These are phyloP conservation scores for Fusarium penzigii DNA, from an alignment of 2,329 filamentous ascomycete genomes.

Conservation along the genomic window DNA sequence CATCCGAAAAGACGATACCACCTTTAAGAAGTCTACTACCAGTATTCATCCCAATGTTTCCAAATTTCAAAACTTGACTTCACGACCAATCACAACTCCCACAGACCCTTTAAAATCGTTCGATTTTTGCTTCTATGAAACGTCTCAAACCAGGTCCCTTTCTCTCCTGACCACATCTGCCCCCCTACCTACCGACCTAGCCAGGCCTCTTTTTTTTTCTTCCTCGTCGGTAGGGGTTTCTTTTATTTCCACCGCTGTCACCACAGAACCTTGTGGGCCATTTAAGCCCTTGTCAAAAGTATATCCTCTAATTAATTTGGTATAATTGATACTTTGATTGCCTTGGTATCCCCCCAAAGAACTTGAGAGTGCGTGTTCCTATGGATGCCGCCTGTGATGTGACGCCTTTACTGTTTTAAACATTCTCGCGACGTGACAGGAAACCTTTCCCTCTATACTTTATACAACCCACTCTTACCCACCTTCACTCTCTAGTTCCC, in stretches of 20 bases:
- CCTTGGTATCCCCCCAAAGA: no score
- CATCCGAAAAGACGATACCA: background rate
- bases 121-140: constrained; percentile 44
- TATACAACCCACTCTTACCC: background rate
- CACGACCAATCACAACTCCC: constrained; percentile 20
- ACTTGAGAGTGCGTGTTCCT: background rate
- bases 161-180: constrained; percentile 10
- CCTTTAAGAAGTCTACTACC: background rate
- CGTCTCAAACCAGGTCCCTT: constrained; percentile 27
- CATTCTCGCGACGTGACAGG: constrained; percentile 28
- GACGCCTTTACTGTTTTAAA: constrained; percentile 7
- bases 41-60: background rate
- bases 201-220: constrained; percentile 1
- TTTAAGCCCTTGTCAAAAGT: background rate
- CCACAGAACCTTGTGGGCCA: constrained; percentile 18
- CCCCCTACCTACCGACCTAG: no score
- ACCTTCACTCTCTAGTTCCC: constrained; percentile 11
- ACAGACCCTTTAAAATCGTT: constrained; percentile 18
- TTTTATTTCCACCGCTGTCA: constrained; percentile 17
- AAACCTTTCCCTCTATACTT: constrained; percentile 21
- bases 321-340: no score
- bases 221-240: background rate
- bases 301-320: no score
- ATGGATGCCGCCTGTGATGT: constrained; percentile 1
- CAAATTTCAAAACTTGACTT: background rate